Base-by-base conservation (phyloP, 2,329 filamentous ascomycete species). In the Akanthomyces lecanii region DNA sequence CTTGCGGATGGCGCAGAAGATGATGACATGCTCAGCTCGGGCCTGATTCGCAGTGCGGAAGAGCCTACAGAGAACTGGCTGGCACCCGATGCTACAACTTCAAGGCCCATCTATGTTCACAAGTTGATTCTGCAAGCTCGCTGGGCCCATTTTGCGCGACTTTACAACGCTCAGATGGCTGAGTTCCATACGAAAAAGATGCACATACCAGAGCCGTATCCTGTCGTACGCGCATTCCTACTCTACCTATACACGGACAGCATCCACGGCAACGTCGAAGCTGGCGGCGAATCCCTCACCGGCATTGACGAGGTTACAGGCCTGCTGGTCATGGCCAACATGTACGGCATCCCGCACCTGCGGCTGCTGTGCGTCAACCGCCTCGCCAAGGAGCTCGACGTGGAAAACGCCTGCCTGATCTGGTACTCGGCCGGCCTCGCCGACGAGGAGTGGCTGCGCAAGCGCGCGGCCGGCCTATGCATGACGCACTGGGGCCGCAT, bases 221-320 rank as follows among this genome's bases (percentile, higher is more conserved):
- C 88, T 1, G 92, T 97, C 0, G 95, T 99, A 53, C 92, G 91
- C 68, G 92, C 94, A 0, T 99, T 99, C 72, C 82, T 99, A 33
- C 94, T 95, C 76, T 99, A 97, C 72, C 85, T 99, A 1, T 99
- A 99, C 76, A 97, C 95, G 0, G 95, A 99, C 75, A 94, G 89
- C 68, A 97, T 99, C 68, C 81, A 86, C 67, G 77, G 80, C 48
- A 75, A 77, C 5, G 73, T 75, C 1, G 79, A 81, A 30, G 75
- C 78, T n/a, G 78, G 80, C 53, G 79, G 92, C 53, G 86, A 87
- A 64, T 90, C 93, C 42, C 91, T 95, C 77, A 85, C 85, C 0
- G 84, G 89, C 55, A 85, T 97, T 23, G 86, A 88, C 36, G 93
- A 97, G 69, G 92, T 98, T 16, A 94, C 95, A 0, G 94, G 95